Evolutionary conservation across 768 basidiomycete species (phyloP).

Genomic region (Punctularia strigosozonata): DNA sequence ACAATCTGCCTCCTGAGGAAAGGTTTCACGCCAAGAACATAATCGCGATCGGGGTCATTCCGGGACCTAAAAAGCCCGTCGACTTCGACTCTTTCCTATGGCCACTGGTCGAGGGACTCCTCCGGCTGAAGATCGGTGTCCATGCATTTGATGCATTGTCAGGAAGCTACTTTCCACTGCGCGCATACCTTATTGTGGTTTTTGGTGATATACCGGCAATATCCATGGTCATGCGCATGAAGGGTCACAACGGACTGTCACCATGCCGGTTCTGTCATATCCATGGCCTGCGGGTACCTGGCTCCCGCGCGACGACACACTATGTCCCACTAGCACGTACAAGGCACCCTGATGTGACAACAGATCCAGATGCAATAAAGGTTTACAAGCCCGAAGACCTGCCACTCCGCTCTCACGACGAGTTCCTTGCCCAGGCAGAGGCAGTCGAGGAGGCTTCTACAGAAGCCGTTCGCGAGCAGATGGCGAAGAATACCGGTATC

Average conservation of each 20-base stretch:
- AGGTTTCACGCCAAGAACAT: constrained; percentile 23
- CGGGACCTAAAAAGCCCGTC: constrained; percentile 30
- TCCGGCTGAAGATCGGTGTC: constrained; percentile 24
- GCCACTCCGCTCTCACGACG: constrained; percentile 9
- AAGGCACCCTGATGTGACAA: constrained; percentile 10
- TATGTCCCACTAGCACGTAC: constrained; percentile 18
- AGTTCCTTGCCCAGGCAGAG: constrained; percentile 6
- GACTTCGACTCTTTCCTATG: constrained; percentile 26
- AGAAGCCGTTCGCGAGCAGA: constrained; percentile 2
- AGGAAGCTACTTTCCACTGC: constrained; percentile 15
- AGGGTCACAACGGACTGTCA: constrained; percentile 26
- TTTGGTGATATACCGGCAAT: constrained; percentile 24
- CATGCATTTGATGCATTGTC: constrained; percentile 19
- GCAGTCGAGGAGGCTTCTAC: constrained; percentile 6
- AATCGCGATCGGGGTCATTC: constrained; percentile 30
- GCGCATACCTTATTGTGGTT: constrained; percentile 17
- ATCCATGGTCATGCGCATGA: constrained; percentile 22
- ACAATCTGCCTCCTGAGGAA: constrained; percentile 29
- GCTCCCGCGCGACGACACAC: constrained; percentile 7
- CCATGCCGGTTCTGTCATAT: constrained; percentile 30
- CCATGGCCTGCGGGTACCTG: constrained; percentile 12
- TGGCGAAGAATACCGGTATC: constrained; percentile 11
- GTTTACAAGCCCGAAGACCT: constrained; percentile 8
- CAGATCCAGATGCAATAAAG: background rate
- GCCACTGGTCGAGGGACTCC: constrained; percentile 24